phyloP scores from a whole-genome alignment of 306 rosid species.

The Luffa acutangula region DNA sequence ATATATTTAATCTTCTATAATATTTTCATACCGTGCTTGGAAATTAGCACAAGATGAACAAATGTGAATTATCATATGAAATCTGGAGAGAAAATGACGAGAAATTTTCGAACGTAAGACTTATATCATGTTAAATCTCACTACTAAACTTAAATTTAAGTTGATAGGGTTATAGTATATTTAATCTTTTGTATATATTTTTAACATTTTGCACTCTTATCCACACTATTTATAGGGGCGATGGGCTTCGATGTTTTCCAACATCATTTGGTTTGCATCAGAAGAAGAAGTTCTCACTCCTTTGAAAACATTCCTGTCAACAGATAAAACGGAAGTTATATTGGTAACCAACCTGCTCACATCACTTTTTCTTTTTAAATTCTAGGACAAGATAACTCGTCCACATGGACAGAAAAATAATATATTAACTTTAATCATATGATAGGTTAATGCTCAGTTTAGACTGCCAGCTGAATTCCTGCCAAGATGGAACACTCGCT shows the following conservation, averaged over 20 bases:
- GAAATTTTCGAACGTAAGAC: background rate
- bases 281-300: background rate
- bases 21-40: background rate
- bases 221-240: background rate
- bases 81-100: background rate
- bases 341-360: constrained; percentile 1
- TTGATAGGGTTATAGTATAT: background rate
- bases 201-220: background rate
- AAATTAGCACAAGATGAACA: background rate
- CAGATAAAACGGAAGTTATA: background rate
- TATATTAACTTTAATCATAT: background rate
- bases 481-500: constrained; percentile 14
- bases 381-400: background rate
- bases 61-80: background rate
- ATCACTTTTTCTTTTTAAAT: background rate
- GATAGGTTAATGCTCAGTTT: constrained; percentile 19
- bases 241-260: constrained; percentile 14
- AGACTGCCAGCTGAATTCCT: constrained; percentile 15
- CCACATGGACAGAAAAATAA: background rate
- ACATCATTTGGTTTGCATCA: constrained; percentile 9
- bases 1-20: background rate
- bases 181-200: background rate
- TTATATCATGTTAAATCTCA: background rate
- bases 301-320: background rate
- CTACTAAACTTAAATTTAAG: background rate